Percentiles rank a stretch among this genome's conserved stretches.
These are phyloP conservation scores for Fusarium piperis DNA, from an alignment of 2,329 filamentous ascomycete species.

Conservation along the genomic window DNA sequence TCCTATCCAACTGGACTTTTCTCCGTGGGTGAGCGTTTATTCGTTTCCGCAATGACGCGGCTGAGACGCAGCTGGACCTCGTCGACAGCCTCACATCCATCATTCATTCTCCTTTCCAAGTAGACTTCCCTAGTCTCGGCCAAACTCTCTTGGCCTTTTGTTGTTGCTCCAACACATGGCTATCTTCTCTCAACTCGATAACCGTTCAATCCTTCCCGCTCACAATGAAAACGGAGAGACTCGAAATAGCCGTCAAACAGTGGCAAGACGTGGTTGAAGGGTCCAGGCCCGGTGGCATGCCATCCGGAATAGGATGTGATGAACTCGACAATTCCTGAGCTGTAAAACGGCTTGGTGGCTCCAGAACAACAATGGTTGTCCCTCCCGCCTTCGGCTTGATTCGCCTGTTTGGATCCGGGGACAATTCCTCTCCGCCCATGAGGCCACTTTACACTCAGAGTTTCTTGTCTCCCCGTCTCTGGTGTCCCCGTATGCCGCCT, in stretches of 20 bases:
- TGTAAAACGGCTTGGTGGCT: neutral
- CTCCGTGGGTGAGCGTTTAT: neutral
- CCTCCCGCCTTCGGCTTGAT: neutral
- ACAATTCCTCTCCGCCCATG: neutral
- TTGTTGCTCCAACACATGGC: neutral
- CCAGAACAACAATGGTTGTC: neutral
- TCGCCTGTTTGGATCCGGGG: neutral
- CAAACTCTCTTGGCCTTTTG: neutral
- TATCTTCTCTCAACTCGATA: neutral
- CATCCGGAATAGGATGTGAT: neutral
- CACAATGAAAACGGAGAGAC: neutral
- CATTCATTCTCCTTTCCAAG: neutral
- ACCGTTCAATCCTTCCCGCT: neutral
- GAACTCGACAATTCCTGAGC: neutral
- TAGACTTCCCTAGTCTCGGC: neutral
- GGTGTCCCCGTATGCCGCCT: neutral
- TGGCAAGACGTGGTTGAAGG: neutral
- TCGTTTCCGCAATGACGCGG: neutral
- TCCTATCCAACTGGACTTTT: neutral
- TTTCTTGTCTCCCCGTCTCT: neutral
- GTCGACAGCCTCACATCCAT: neutral
- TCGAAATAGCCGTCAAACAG: neutral
- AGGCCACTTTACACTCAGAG: constrained; percentile 1
- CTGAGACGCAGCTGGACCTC: neutral
- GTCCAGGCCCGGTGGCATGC: neutral